Percentiles rank a stretch among this genome's conserved stretches.
These are phyloP conservation scores for Colletotrichum falcatum DNA, from an alignment of 2,329 filamentous ascomycete genomes.

Conservation along the genomic window DNA sequence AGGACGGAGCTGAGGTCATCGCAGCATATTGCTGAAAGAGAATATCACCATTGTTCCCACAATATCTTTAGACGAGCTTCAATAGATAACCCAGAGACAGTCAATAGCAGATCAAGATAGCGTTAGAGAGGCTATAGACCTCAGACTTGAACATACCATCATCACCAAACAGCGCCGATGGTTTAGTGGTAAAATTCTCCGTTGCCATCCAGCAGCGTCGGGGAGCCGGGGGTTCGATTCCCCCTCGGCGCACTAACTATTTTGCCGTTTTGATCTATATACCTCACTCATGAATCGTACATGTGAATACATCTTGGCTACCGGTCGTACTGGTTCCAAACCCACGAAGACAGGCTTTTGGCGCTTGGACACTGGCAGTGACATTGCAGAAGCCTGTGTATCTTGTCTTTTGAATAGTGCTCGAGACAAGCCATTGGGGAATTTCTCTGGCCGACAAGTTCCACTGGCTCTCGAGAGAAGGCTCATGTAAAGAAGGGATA, in stretches of 20 bases:
- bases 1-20: constrained; percentile 47
- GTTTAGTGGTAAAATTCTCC: constrained; percentile 42
- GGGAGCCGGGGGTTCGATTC: constrained; percentile 42
- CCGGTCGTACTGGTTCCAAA: not conserved
- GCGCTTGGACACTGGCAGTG: no score
- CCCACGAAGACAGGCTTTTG: not conserved
- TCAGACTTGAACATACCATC: no score
- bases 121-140: no score
- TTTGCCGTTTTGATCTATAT: not conserved
- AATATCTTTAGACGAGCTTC: constrained; percentile 42
- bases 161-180: constrained; percentile 38
- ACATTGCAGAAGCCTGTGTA: not conserved
- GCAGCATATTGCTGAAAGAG: constrained; percentile 49
- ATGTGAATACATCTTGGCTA: not conserved
- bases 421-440: not conserved
- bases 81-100: accelerated
- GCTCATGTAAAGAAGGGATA: not conserved
- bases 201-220: constrained; percentile 39
- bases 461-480: not conserved
- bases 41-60: constrained; percentile 47
- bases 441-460: not conserved
- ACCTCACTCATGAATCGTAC: not conserved
- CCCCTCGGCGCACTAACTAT: constrained; percentile 23
- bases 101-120: accelerated
- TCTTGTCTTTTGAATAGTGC: not conserved